These are phyloP conservation scores for Pelargonium australe DNA, from an alignment of 441 rosid genomes.

Conservation along the genomic window DNA sequence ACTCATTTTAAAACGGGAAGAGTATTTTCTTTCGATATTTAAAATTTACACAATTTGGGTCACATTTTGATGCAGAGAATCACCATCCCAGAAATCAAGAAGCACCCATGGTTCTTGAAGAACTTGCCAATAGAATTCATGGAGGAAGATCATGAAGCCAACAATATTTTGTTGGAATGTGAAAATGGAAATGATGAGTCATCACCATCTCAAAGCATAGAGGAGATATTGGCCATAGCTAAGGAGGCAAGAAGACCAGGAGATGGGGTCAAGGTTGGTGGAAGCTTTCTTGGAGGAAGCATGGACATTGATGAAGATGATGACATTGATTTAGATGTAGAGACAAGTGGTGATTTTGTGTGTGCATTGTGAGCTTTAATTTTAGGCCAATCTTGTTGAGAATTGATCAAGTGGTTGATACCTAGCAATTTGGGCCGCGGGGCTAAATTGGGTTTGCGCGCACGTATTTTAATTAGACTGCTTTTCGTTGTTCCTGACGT, in stretches of 20 bases:
- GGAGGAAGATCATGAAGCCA: constrained; percentile 31
- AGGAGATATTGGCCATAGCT: constrained; percentile 89
- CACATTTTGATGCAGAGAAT: constrained; percentile 55
- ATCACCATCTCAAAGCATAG: constrained; percentile 72
- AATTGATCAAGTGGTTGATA: no score
- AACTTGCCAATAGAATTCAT: constrained; percentile 80
- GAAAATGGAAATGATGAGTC: constrained; percentile 38
- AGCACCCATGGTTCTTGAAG: constrained; percentile 89
- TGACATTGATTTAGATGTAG: constrained; percentile 86
- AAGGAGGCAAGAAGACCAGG: constrained; percentile 93
- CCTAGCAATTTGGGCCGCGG: no score
- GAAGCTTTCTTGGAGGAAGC: constrained; percentile 67
- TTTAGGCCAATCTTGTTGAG: no score
- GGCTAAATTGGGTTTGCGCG: no score
- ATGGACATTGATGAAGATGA: constrained; percentile 58
- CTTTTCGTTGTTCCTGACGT: no score
- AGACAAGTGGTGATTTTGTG: constrained; percentile 86
- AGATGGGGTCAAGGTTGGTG: constrained; percentile 53
- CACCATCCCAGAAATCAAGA: constrained; percentile 72
- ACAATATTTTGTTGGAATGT: background rate
- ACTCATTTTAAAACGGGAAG: background rate
- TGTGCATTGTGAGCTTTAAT: constrained; percentile 61
- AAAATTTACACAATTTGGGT: background rate
- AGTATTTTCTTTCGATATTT: background rate
- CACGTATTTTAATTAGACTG: no score